Conservation (phyloP, 805 yeast genomes). For the Babjeviella inositovora region DNA sequence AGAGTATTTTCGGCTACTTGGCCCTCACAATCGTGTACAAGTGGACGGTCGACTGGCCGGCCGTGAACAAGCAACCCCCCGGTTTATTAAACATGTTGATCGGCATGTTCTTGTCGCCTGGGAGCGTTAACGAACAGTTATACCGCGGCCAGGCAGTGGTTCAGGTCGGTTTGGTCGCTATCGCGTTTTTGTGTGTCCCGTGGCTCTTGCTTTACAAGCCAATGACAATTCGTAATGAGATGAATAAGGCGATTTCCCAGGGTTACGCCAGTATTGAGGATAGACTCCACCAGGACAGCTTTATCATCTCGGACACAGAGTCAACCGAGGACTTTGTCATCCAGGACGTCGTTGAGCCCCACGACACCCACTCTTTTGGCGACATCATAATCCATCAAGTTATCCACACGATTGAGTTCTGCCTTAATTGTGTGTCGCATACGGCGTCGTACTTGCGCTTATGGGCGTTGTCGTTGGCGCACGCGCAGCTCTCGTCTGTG, state of each 20-base stretch:
- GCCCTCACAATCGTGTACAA: constrained; percentile 53
- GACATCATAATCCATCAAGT: constrained; percentile 69
- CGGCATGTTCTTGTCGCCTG: constrained; percentile 64
- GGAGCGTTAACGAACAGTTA: constrained; percentile 45
- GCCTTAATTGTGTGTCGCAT: constrained; percentile 66
- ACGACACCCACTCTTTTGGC: constrained; percentile 32
- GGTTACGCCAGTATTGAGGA: no score
- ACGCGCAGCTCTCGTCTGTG: constrained; percentile 62
- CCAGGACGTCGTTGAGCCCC: constrained; percentile 17
- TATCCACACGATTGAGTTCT: constrained; percentile 68
- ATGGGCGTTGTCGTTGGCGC: constrained; percentile 72
- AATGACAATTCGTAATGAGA: constrained; percentile 21
- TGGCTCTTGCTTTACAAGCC: constrained; percentile 58
- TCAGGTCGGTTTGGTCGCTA: constrained; percentile 36
- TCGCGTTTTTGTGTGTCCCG: constrained; percentile 61
- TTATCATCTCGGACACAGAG: constrained; percentile 6
- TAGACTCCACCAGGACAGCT: constrained; percentile 5
- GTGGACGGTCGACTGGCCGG: constrained; percentile 62
- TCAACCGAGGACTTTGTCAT: constrained; percentile 3
- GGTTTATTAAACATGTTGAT: constrained; percentile 62
- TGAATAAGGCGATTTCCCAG: constrained; percentile 26
- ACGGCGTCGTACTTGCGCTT: constrained; percentile 66
- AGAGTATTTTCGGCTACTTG: constrained; percentile 59
- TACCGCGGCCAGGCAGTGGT: constrained; percentile 50
- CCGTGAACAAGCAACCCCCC: constrained; percentile 47